Evolutionary conservation across 192 early-diverging fungal species (phyloP), one percentile per base, ranked within the genome.

Genomic region (Mortierella claussenii): DNA sequence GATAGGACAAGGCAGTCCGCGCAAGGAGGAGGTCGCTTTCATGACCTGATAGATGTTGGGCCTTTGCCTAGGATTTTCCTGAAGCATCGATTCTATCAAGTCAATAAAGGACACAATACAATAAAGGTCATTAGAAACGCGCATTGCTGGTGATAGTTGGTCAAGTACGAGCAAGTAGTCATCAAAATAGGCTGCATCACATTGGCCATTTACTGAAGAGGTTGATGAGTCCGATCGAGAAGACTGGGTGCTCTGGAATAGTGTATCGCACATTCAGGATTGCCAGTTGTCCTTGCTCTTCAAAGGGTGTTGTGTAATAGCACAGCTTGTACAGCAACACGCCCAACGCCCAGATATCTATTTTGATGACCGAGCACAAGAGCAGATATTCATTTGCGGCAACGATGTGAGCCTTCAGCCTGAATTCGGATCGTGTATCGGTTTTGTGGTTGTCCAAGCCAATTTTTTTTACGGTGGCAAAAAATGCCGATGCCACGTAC

Each of bases 281-380:
- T 12, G 95, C 94, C 40, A 96, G 70, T 40, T 90, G 90, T 13
- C 94, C 93, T 42, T 86, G 84, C 27, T 97, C 91, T 73, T 98
- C 97, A 71, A 98, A 98, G 1, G 97, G 97, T 7, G 97, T 98
- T 7, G 88, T 90, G 80, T 94, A 95, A 78, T 92, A 98, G 80
- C 96, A 97, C 28, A 97, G 84, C 78, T 98, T 98, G 84, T 96
- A 98, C 21, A 98, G 73, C 27, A 98, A 81, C 36, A 98, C 93
- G 20, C 97, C 97, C 40, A 98, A 82, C 7, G 97, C 96, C 94
- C 86, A 88, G 33, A 86, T 85, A 52, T 89, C 87, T 28, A 66
- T 49, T n/a, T n/a, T 21, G 32, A 31, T 28, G 48, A 12, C 34
- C 1, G 46, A 27, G 32, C 8, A 44, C 12, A 61, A 27, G 47